Evolutionary conservation across 2,329 filamentous ascomycete species (phyloP), one percentile per base, ranked within the genome.

Genomic region (Alternaria panax): DNA sequence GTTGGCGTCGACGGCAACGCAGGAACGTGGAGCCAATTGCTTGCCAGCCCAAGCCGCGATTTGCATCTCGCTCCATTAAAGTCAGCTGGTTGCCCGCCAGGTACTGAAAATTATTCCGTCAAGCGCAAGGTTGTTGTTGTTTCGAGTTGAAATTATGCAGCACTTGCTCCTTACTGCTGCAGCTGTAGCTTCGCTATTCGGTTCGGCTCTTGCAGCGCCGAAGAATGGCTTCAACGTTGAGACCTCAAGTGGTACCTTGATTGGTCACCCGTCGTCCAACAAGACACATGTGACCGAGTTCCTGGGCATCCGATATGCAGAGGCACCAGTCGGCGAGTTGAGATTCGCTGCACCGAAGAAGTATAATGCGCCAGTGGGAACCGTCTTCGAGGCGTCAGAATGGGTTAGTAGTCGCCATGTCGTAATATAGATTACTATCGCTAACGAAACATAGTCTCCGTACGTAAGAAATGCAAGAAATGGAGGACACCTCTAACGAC

Each of bases 291-390:
- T 76, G 8, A 61, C 65, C 11, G 74, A 79, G 30, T 79, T 76
- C 38, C 56, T 79, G 18, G 77, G 76, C 18, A 75, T 79, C 34
- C 72, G 70, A 9, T 80, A 75, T 52, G 77, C 74, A 1, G 64
- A 73, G 58, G 67, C 75, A 16, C 75, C 77, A 9, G 56, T 74
- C 18, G 76, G 73, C 8, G 62, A 71, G 28, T 62, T 78, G 27
- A 68, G 76, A 36, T 79, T 77, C 57, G 73, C 70, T 9, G 64
- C 73, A 4, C 72, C 73, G 3, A 66, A 73, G 54, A 66, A 59
- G 45, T 73, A 69, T 58, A 34, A 65, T 28, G 68, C 71, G 22
- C 65, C 65, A 27, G 28, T 34, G 52, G 70, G 63, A 20, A 61
- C 61, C 8, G 54, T 73, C 7, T 71, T 67, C 41, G 59, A 68